Base-by-base conservation (phyloP, 371 early-diverging fungal species). In the Mortierella sp. region DNA sequence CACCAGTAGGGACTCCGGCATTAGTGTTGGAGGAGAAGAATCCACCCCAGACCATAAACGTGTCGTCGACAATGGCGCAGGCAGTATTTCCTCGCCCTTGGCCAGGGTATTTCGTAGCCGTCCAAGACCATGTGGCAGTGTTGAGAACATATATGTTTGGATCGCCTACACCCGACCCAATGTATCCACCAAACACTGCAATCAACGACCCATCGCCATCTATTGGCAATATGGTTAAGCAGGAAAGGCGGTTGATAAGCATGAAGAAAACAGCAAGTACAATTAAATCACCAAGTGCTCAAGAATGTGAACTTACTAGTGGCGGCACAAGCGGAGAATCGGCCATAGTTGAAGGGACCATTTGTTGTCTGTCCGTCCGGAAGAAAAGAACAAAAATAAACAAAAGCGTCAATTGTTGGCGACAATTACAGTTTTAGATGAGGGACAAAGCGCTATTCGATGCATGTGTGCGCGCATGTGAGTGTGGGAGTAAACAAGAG, bases 91-190 rank as follows among this genome's bases (percentile, higher is more conserved):
- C 87, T 35, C 87, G 71, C 4, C 80, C 80, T 41, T 51, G 74
- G 14, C 80, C 83, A 7, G 44, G 4, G 21, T 72, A 79, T 0
- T 44, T 10, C 5, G 70, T 63, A 2, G 71, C 60, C 4, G 80
- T 80, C 87, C 87, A 86, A 70, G 49, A 58, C 87, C 87, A 86
- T 35, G 82, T 75, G 8, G 63, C 48, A 10, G 86, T 86, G 75
- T 82, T 60, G 18, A 86, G 65, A 4, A 86, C 27, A 38, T 77
- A 82, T 7, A 82, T 71, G 68, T 65, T 38, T 21, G 82, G 77
- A 41, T 86, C 87, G 3, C 55, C 87, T 56, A 2, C 14, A 4
- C 77, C 76, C 27, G 70, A 7, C 0, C 12, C 68, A 2, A 51
- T 73, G 54, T 80, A 86, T 14, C 87, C 87, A 43, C 87, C 87